Conservation (phyloP, 495 filamentous ascomycete species). For the Aspergillus sparsus region DNA sequence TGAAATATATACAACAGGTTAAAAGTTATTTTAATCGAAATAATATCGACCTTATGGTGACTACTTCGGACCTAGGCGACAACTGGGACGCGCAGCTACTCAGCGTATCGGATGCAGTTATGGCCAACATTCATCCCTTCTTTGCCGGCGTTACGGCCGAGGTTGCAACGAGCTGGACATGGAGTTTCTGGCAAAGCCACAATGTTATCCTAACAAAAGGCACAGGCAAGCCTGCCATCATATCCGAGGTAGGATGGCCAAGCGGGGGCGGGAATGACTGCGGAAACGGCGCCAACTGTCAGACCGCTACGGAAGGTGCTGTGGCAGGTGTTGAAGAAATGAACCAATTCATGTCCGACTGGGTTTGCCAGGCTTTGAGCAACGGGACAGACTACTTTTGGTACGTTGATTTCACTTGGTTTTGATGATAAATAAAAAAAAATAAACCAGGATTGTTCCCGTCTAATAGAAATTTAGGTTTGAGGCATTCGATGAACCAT, state of each 20-base stretch:
- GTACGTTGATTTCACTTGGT: conserved; percentile 45
- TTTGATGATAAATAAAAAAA: conserved; percentile 1
- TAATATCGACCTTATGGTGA: conserved; percentile 70
- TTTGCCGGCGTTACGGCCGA: conserved; percentile 77
- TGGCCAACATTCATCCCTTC: conserved; percentile 98
- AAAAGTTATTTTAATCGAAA: conserved; percentile 66
- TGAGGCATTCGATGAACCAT: conserved; percentile 92
- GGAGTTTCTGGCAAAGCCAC: conserved; percentile 70
- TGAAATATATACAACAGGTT: conserved; percentile 65
- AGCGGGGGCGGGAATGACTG: conserved; percentile 80
- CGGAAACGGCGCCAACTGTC: conserved; percentile 57
- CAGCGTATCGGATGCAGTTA: conserved; percentile 74
- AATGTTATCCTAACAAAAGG: conserved; percentile 61
- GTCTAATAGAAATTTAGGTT: conserved; percentile 55
- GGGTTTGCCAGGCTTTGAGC: conserved; percentile 75
- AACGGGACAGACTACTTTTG: conserved; percentile 93
- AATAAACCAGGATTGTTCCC: no score
- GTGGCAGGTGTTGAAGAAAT: conserved; percentile 81
- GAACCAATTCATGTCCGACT: conserved; percentile 84
- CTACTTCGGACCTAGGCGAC: conserved; percentile 86
- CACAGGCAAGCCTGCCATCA: conserved; percentile 64
- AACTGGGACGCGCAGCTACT: conserved; percentile 77
- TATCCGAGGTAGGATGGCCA: conserved; percentile 93
- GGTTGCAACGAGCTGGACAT: conserved; percentile 79
- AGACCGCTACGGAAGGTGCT: conserved; percentile 54